Conservation (phyloP, 208 protist species). For the Phytomonas sp. region DNA sequence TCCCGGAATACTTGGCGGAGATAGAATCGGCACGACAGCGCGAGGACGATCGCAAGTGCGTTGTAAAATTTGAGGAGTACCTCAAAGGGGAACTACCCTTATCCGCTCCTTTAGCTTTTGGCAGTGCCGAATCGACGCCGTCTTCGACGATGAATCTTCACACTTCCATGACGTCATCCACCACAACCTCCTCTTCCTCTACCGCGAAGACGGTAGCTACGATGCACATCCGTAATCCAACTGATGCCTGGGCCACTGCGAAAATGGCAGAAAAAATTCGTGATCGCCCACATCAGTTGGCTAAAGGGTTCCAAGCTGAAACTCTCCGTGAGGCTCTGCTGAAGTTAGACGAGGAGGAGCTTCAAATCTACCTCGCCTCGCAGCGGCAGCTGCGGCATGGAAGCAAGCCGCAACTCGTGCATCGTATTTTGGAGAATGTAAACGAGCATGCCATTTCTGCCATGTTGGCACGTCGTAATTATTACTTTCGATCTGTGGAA, state of each 20-base stretch:
- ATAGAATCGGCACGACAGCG: slow-evolving; percentile 39
- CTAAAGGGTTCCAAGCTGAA: slow-evolving; percentile 21
- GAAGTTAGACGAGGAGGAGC: slow-evolving; percentile 77
- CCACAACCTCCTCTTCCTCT: not conserved
- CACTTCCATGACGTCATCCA: not conserved
- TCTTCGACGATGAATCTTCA: not conserved
- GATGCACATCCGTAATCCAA: slow-evolving; percentile 77
- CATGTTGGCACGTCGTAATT: slow-evolving; percentile 68
- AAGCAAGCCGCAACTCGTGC: slow-evolving; percentile 52
- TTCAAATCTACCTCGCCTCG: slow-evolving; percentile 81
- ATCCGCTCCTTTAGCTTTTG: slow-evolving; percentile 5
- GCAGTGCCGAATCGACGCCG: not conserved
- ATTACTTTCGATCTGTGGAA: slow-evolving; percentile 86
- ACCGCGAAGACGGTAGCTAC: slow-evolving; percentile 28
- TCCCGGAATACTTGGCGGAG: slow-evolving; percentile 73
- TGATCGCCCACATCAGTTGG: slow-evolving; percentile 14
- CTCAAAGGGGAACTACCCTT: slow-evolving; percentile 59
- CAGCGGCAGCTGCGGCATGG: slow-evolving; percentile 83
- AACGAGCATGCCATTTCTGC: slow-evolving; percentile 42
- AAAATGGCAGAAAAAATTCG: slow-evolving; percentile 51
- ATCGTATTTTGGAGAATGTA: slow-evolving; percentile 58
- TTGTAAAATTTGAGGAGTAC: slow-evolving; percentile 81
- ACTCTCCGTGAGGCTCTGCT: slow-evolving; percentile 35
- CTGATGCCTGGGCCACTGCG: slow-evolving; percentile 69
- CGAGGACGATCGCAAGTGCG: slow-evolving; percentile 61